Base-by-base conservation (phyloP, 129 eudicot genomes). In the Smallanthus sonchifolius region DNA sequence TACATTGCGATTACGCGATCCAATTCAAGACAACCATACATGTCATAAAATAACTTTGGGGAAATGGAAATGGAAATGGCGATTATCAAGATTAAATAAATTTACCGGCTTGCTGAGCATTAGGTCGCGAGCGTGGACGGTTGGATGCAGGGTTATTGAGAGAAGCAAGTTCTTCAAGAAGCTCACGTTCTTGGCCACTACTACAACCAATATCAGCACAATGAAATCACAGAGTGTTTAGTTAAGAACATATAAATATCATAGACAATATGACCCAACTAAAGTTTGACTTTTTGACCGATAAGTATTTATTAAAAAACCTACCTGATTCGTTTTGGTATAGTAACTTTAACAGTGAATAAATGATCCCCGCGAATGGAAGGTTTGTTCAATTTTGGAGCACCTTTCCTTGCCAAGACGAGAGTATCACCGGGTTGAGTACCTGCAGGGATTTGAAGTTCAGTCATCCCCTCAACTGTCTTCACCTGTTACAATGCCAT, bases 331-430 rank as follows among this genome's bases (percentile, higher is more conserved):
- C 97, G 89, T 80, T 84, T 91, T 17, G 99, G 99, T 83, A 94
- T 94, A 67, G 82, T 85, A 65, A 94, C 91, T 86, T 94, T 94
- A 28, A 94, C 79, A 38, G 89, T 85, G 80, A 94, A 94, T 36
- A 91, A 79, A 80, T 94, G 99, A 76, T 94, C 99, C 39, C 99
- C 99, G 6, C 99, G 99, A 61, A 91, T 91, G n/a, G 99, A 88
- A 66, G 99, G 99, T 51, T 88, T 84, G 73, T 94, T 91, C 65
- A 94, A 75, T 75, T 88, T 94, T 0, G 99, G 99, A 66, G 91
- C 97, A 81, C 99, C 99, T 81, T 88, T 91, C 69, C 83, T 91
- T 24, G 97, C 96, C 79, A 94, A 84, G 57, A 94, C 99, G 74
- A 94, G 99, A 65, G 83, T 84, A 84, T 94, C 99, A 39, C 97